phyloP scores from a whole-genome alignment of 2,329 filamentous ascomycete species.

The Aspergillus japonicus region DNA sequence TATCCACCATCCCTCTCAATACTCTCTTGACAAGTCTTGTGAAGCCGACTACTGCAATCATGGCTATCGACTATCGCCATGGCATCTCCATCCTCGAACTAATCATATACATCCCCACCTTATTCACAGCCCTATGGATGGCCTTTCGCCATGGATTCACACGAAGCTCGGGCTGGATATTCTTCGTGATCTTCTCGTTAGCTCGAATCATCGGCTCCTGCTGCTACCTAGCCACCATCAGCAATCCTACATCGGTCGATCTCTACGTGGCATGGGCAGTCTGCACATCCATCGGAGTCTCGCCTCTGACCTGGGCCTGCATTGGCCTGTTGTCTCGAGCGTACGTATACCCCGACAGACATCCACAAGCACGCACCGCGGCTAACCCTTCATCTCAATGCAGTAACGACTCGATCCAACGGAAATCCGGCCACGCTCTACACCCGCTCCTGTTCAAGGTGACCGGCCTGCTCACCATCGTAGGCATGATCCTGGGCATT shows the following conservation, averaged over 20 bases:
- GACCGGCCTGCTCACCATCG: constrained; percentile 31
- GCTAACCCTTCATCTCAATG: constrained; percentile 1
- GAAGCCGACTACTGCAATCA: background rate
- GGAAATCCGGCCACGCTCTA: constrained; percentile 19
- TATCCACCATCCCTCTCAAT: background rate
- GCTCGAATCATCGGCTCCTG: constrained; percentile 52
- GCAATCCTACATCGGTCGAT: constrained; percentile 35
- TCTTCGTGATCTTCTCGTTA: constrained; percentile 54
- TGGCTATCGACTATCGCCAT: constrained; percentile 33
- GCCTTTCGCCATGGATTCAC: constrained; percentile 40
- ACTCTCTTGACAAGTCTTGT: background rate
- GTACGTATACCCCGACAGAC: constrained; percentile 17
- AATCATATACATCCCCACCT: constrained; percentile 37
- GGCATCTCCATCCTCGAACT: constrained; percentile 34
- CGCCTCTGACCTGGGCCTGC: constrained; percentile 49
- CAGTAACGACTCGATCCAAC: constrained; percentile 25
- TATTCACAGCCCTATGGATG: constrained; percentile 31
- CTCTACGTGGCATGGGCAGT: constrained; percentile 44
- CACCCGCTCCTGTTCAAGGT: constrained; percentile 28
- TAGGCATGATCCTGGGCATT: constrained; percentile 42
- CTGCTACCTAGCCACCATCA: constrained; percentile 52
- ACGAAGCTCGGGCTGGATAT: constrained; percentile 53
- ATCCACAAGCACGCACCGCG: too few species aligned
- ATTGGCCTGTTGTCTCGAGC: constrained; percentile 46
- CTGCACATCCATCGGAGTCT: constrained; percentile 50